Evolutionary conservation across 768 basidiomycete genomes (phyloP).

Genomic region (Boletus sensibilis): DNA sequence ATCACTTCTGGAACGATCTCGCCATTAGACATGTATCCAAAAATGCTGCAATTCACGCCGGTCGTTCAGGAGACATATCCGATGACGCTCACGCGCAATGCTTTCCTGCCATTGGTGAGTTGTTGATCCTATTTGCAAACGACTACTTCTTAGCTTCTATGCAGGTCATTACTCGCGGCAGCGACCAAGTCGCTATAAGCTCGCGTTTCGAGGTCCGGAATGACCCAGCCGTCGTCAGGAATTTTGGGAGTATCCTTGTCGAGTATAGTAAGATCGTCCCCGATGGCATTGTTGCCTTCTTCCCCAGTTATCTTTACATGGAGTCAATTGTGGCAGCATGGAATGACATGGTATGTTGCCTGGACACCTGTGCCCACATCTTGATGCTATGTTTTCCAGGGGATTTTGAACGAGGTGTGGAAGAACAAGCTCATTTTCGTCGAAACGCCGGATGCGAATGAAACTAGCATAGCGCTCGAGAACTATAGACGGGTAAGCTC

Average conservation of each 20-base stretch:
- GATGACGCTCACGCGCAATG: conserved; percentile 95
- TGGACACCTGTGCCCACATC: neutral
- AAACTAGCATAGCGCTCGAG: conserved; percentile 96
- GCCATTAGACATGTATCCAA: conserved; percentile 99
- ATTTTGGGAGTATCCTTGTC: conserved; percentile 96
- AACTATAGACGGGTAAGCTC: conserved; percentile 84
- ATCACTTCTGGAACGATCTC: conserved; percentile 99
- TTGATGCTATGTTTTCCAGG: conserved; percentile 47
- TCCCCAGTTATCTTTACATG: conserved; percentile 99
- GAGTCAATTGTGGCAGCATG: conserved; percentile 99
- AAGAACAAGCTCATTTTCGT: conserved; percentile 99
- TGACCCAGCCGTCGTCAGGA: conserved; percentile 97
- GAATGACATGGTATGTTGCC: conserved; percentile 92
- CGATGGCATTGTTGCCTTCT: conserved; percentile 98
- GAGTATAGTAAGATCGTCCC: conserved; percentile 98
- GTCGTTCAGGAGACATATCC: conserved; percentile 96
- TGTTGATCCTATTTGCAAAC: neutral
- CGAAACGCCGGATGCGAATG: conserved; percentile 98
- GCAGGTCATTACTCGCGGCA: conserved; percentile 95
- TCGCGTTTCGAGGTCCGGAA: conserved; percentile 99
- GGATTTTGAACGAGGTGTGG: conserved; percentile 98
- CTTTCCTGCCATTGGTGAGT: conserved; percentile 89
- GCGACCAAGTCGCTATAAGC: conserved; percentile 97
- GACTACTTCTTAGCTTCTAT: neutral
- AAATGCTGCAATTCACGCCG: conserved; percentile 97